These are phyloP conservation scores for Chlamydomonas sp. DNA, from an alignment of 139 green algal species.

Conservation along the genomic window DNA sequence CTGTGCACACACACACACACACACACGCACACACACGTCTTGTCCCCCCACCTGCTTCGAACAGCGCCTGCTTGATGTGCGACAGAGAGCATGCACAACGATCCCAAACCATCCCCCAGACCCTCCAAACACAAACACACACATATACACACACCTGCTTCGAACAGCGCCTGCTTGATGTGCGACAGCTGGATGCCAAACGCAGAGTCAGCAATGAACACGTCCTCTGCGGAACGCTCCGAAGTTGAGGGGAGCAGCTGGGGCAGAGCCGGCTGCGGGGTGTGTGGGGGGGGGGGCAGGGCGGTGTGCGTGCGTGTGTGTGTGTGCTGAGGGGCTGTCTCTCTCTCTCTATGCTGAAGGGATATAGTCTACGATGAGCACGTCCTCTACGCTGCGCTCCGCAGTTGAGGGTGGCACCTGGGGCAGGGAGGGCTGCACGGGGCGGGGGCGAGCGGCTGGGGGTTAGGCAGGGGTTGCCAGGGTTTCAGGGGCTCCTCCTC, in stretches of 20 bases:
- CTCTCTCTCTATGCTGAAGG: no score
- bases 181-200: constrained; percentile 50
- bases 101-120: background rate
- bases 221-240: constrained; percentile 17
- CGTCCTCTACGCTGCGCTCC: no score
- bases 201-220: constrained; percentile 48
- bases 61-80: background rate
- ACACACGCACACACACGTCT: no score
- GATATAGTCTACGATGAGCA: no score
- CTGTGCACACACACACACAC: no score
- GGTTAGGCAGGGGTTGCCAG: no score
- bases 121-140: background rate
- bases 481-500: no score
- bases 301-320: background rate
- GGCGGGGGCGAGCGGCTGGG: no score
- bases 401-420: no score
- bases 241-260: constrained; percentile 26
- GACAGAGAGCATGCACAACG: background rate
- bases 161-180: constrained; percentile 47
- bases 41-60: background rate
- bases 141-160: constrained; percentile 27
- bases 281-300: background rate
- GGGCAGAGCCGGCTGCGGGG: constrained; percentile 18
- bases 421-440: no score
- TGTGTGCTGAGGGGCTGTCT: no score